Base-by-base conservation (phyloP, 2,329 filamentous ascomycete genomes). In the Pseudonectria foliicola region DNA sequence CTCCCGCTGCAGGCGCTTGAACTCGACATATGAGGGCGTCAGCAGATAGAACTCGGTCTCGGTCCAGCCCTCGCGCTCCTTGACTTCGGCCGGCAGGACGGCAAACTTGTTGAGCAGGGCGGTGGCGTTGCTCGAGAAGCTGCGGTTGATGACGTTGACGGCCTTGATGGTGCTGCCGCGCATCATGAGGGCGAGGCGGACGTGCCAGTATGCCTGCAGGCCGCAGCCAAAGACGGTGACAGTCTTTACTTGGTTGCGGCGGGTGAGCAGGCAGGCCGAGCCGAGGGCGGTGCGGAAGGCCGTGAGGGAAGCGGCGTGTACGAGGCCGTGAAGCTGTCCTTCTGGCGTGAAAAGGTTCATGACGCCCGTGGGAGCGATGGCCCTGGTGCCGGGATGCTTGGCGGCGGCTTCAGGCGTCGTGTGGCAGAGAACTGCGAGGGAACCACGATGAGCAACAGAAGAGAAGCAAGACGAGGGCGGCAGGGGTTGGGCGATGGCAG, bases 151-250 rank as follows among this genome's bases (percentile, higher is more conserved):
- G 51, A 95, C 81, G 61, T 90, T 82, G 31, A 95, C 74, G 39
- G 82, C 77, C 49, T 81, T 80, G 48, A 95, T 81, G 13, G 86
- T 85, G 29, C 64, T 35, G 2, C 77, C 77, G 14, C 73, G 82
- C 32, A 92, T 70, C 44, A 90, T 71, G 10, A 96, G 71, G 1
- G 89, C 82, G 4, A 96, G 73, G 1, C 88, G 81, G 28, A 94
- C 77, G 57, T 95, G 90, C 89, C 89, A 96, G 65, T 90, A 94
- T 10, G 90, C 90, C 64, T 95, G 89, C 48, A 82, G 79, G 29
- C 90, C 90, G 24, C 83, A 81, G 15, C 90, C 90, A 57, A 95
- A 96, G 34, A 94, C 82, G 11, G 82, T 80, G 10, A 95, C 55
- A 11, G 80, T 85, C 54, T 82, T 80, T 27, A 94, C 81, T 18